phyloP scores from a whole-genome alignment of 2,329 filamentous ascomycete genomes.

The Penicillium sp. region DNA sequence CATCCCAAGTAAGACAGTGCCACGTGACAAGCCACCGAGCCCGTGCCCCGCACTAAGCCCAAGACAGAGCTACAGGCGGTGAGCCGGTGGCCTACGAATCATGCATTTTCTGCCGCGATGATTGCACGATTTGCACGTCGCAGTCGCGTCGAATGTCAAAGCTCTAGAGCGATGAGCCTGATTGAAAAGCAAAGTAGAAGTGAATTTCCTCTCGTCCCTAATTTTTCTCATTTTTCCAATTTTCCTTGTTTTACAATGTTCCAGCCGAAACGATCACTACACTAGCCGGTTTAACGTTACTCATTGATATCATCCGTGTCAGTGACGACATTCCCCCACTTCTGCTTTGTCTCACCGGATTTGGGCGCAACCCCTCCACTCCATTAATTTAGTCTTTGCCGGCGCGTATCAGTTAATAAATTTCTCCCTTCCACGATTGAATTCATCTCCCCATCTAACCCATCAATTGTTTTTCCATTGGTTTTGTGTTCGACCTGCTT shows the following conservation, averaged over 20 bases:
- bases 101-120: neutral
- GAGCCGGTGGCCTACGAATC: neutral
- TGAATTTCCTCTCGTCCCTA: neutral
- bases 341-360: conserved; percentile 43
- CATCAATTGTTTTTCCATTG: conserved; percentile 5
- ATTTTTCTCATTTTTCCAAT: neutral
- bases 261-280: neutral
- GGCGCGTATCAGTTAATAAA: conserved; percentile 9
- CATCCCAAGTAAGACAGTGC: neutral
- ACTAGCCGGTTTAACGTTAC: neutral
- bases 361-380: conserved; percentile 28
- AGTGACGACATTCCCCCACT: conserved; percentile 20
- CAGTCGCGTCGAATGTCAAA: neutral
- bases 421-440: conserved; percentile 4
- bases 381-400: conserved; percentile 19
- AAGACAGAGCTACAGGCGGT: conserved; percentile 1
- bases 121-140: neutral
- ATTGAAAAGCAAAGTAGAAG: neutral
- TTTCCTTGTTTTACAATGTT: neutral
- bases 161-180: neutral
- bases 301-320: conserved; percentile 8
- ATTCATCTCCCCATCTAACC: neutral
- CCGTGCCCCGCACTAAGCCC: conserved; percentile 13
- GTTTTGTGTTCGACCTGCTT: conserved; percentile 11
- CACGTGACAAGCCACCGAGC: neutral